Conservation (phyloP, 306 rosid species). For the Gastrolobium bilobum region DNA sequence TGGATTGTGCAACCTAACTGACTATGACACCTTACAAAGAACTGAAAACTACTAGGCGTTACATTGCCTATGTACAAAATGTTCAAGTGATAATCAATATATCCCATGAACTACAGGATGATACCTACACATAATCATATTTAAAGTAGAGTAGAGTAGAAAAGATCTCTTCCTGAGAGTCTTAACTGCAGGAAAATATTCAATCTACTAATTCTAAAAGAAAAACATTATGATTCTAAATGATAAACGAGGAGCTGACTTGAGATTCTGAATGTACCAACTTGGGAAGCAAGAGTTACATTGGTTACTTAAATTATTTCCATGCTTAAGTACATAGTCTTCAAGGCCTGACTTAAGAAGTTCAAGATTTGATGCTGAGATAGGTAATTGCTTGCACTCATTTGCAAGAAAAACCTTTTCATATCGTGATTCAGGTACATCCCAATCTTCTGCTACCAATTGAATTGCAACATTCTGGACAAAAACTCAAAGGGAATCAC, state of each 20-base stretch:
- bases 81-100: constrained; percentile 23
- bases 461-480: constrained; percentile 78
- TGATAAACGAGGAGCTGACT: constrained; percentile 37
- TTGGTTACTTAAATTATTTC: constrained; percentile 56
- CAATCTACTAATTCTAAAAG: constrained; percentile 45
- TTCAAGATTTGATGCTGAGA: constrained; percentile 71
- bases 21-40: constrained; percentile 22
- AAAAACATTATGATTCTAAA: constrained; percentile 28
- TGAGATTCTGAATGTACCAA: constrained; percentile 60
- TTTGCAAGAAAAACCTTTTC: constrained; percentile 70
- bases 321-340: constrained; percentile 81
- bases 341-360: constrained; percentile 76
- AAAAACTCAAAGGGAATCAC: constrained; percentile 42
- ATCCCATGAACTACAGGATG: constrained; percentile 27
- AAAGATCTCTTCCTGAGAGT: constrained; percentile 33
- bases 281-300: constrained; percentile 74
- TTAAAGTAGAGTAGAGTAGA: constrained; percentile 13
- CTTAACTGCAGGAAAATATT: constrained; percentile 21
- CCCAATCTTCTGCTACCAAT: constrained; percentile 63
- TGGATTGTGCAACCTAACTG: constrained; percentile 23
- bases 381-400: constrained; percentile 51
- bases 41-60: constrained; percentile 13
- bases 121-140: constrained; percentile 1
- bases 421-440: constrained; percentile 62
- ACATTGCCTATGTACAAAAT: constrained; percentile 5